Evolutionary conservation across 2,329 filamentous ascomycete genomes (phyloP), one percentile per base, ranked within the genome.

Genomic region (Cladosporium sp.): DNA sequence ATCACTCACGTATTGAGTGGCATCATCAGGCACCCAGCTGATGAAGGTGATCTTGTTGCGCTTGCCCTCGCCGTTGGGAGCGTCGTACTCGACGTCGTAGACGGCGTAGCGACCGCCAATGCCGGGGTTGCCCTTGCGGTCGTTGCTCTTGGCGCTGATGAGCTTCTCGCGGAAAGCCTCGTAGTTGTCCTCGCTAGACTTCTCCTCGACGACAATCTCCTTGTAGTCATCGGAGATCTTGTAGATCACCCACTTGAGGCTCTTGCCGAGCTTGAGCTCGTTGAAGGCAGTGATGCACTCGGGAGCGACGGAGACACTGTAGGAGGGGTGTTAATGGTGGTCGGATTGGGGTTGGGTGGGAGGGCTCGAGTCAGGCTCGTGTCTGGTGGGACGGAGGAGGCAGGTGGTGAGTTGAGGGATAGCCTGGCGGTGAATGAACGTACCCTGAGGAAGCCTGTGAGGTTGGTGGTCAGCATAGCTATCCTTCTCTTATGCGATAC

Each of bases 171-270:
- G 90, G 86, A 93, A 92, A 71, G 75, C 80, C 66, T 90, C 87
- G 84, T 87, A 94, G 80, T 93, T 87, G 72, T 81, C 81, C 73
- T 88, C 84, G 68, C 81, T 82, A 67, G 88, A 90, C 64, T 87
- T 85, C 78, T 92, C 88, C 81, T 94, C 91, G 74, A 95, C 87
- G 67, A 91, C 88, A 78, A 95, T 92, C 82, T 92, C 81, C 82
- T 90, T 92, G 86, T 88, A 88, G 84, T 93, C 86, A 81, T 93
- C 90, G 71, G 88, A 90, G 78, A 95, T 88, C 86, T 93, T 92
- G 89, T 87, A 94, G 85, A 95, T 88, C 83, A 95, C 90, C 86
- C 87, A 96, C 83, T 92, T 93, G 74, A 78, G 76, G 84, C 88
- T 85, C 84, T 93, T 93, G 81, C 82, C 85, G 74, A 93, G 88